phyloP scores from a whole-genome alignment of 305 asterid species.

The Fraxinus xanthoxyloides region DNA sequence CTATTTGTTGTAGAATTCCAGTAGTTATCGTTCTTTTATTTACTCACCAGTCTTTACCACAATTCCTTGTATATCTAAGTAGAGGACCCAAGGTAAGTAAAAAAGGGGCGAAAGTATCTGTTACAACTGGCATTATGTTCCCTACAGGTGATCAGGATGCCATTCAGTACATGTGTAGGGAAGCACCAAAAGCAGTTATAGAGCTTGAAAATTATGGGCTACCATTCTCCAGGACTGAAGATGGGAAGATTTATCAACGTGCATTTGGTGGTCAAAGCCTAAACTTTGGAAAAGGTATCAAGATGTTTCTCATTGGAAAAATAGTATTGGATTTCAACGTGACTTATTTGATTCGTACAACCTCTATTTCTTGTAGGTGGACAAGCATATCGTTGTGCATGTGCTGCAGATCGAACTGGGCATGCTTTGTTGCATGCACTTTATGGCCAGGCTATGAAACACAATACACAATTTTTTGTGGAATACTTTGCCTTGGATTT shows the following conservation, averaged over 20 bases:
- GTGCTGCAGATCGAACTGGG: constrained; percentile 99
- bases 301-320: background rate
- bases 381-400: constrained; percentile 98
- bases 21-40: background rate
- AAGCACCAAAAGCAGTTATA: constrained; percentile 99
- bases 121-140: background rate
- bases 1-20: background rate
- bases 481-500: constrained; percentile 96
- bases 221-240: constrained; percentile 97
- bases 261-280: constrained; percentile 99
- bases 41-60: background rate
- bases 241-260: constrained; percentile 93
- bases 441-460: constrained; percentile 99
- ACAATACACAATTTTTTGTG: constrained; percentile 95
- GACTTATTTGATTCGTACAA: background rate
- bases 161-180: constrained; percentile 98
- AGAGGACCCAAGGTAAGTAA: background rate
- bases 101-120: background rate
- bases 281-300: constrained; percentile 85
- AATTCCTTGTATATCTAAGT: background rate
- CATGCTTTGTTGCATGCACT: constrained; percentile 97
- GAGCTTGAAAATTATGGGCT: constrained; percentile 98
- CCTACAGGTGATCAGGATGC: constrained; percentile 85
- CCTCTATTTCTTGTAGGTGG: constrained; percentile 58
- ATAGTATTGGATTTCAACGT: background rate